Conservation (phyloP, 768 basidiomycete genomes). For the Russula virescens region DNA sequence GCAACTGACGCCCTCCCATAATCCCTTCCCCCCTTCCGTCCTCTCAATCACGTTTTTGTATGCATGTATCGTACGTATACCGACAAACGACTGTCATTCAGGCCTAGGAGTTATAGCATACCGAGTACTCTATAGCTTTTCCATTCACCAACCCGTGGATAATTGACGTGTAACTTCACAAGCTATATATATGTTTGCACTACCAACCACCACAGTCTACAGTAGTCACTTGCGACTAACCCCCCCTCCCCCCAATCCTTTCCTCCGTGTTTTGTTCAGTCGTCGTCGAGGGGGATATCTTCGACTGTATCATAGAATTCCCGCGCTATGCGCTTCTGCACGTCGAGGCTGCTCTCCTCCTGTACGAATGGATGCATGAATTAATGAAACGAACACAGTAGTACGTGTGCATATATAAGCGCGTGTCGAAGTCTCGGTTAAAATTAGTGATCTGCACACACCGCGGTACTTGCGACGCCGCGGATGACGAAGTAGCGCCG, state of each 20-base stretch:
- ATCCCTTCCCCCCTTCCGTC: background rate
- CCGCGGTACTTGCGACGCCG: slow-evolving; percentile 55
- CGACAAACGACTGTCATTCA: background rate
- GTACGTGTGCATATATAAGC: too few relatives aligned
- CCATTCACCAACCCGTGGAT: background rate
- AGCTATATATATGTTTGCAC: background rate
- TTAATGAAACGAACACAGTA: too few relatives aligned
- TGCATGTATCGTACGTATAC: slow-evolving; percentile 9
- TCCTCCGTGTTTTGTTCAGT: slow-evolving; percentile 29
- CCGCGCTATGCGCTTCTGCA: slow-evolving; percentile 72
- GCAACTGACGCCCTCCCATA: background rate
- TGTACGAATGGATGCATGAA: slow-evolving; percentile 15
- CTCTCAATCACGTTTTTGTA: background rate
- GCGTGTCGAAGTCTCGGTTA: slow-evolving; percentile 1
- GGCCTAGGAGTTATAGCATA: slow-evolving; percentile 6
- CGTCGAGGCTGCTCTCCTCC: slow-evolving; percentile 59
- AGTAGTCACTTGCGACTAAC: background rate
- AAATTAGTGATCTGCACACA: slow-evolving; percentile 27
- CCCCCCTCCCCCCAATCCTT: too few relatives aligned
- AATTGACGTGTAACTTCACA: slow-evolving; percentile 11
- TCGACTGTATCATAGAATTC: slow-evolving; percentile 84
- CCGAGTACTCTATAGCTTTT: slow-evolving; percentile 9
- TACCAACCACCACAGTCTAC: background rate
- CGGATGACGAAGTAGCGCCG: slow-evolving; percentile 79
- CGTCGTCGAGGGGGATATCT: slow-evolving; percentile 40